Evolutionary conservation across 148 eudicot genomes (phyloP).

Genomic region (Hydrangea macrophylla): DNA sequence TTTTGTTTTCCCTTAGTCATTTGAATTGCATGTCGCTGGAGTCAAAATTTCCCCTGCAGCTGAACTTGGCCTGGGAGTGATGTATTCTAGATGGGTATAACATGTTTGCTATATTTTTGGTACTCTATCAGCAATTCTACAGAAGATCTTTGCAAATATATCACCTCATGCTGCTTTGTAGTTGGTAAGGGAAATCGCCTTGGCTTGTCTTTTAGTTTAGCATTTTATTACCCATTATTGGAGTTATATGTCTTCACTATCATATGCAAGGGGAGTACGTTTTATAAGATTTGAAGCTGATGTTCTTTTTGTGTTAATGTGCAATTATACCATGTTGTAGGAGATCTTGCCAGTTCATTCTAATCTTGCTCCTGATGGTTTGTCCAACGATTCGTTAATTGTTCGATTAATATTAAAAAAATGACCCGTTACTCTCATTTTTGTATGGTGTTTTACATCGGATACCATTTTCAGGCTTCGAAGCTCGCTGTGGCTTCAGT

Average conservation of each 20-base stretch:
- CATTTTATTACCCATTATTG: too few species aligned
- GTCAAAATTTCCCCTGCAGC: conserved; percentile 37
- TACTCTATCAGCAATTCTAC: conserved; percentile 61
- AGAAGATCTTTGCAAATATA: conserved; percentile 58
- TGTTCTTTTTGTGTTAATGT: conserved; percentile 31
- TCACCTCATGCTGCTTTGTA: conserved; percentile 69
- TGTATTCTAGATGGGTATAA: conserved; percentile 49
- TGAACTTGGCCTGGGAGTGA: conserved; percentile 48
- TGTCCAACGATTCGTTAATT: conserved; percentile 11
- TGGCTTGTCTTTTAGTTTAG: conserved; percentile 47
- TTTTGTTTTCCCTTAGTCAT: conserved; percentile 29
- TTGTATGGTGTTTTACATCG: conserved; percentile 1
- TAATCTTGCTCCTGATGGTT: conserved; percentile 24
- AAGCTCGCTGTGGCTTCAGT: conserved; percentile 94
- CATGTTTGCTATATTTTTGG: conserved; percentile 49
- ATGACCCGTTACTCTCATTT: not conserved
- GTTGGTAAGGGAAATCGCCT: conserved; percentile 80
- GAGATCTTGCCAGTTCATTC: conserved; percentile 30
- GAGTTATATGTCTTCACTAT: conserved; percentile 5
- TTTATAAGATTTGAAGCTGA: conserved; percentile 19
- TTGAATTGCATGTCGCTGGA: conserved; percentile 33
- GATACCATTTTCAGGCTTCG: conserved; percentile 57
- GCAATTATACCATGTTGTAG: conserved; percentile 17
- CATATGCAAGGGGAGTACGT: not conserved
- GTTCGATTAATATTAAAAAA: not conserved